Evolutionary conservation across 106 monocot genomes (phyloP), one percentile per base, ranked within the genome.

Genomic region (Dendrobium huoshanense): DNA sequence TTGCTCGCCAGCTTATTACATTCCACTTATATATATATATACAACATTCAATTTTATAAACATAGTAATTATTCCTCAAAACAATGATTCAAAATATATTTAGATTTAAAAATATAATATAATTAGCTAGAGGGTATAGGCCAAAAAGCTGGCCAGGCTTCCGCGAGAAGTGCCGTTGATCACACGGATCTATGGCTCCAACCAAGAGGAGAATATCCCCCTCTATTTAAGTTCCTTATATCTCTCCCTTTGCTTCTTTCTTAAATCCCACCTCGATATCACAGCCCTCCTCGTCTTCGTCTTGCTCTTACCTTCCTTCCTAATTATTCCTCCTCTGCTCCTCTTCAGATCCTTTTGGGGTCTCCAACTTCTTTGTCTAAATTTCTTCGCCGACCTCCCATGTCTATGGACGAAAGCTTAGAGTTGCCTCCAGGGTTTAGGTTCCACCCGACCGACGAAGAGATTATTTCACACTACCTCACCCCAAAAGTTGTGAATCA

Each of bases 391-490:
- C 41, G 70, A 55, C 18, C 56, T 64, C 3, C 45, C 17, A 59
- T 48, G 18, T 4, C n/a, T 58, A 75, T 81, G 74, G 70, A 83
- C 37, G 83, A 75, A 41, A 11, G 41, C 72, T 37, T 70, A 67
- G 58, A 85, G 29, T 48, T 91, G 77, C 88, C 90, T 24, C 90
- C 90, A 20, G 90, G 90, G 7, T 91, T 88, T 54, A 49, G 90
- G 65, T 91, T 91, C 83, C 86, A 86, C 83, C 90, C 90, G 18
- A 86, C 85, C 11, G 90, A 91, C 80, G 90, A 85, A 40, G 90
- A 91, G 75, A 84, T 91, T 82, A 84, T 88, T 15, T 58, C 86
- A 25, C 72, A 81, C 78, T 88, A 88, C 68, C 86, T 91, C 84
- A 47, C 74, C 8, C 72, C 59, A 1, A 89, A 95, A 78, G 80